phyloP scores from a whole-genome alignment of 176 grass and related monocot genomes.

The Eleusine coracana region DNA sequence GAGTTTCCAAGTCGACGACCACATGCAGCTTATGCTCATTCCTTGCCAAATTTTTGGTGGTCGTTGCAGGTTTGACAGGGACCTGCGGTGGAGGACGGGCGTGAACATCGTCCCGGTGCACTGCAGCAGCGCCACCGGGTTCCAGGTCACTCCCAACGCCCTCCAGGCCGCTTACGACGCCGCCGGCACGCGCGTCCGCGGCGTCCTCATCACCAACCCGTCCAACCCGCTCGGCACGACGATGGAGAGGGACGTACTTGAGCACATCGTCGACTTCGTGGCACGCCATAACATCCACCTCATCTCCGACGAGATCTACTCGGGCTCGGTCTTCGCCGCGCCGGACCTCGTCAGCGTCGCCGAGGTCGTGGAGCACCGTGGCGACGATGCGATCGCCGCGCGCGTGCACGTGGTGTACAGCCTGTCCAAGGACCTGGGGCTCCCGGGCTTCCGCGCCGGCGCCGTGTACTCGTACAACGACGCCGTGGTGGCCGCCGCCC shows the following conservation, averaged over 20 bases:
- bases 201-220: conserved; percentile 54
- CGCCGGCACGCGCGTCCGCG: conserved; percentile 38
- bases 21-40: neutral
- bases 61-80: conserved; percentile 51
- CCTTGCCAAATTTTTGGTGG: neutral
- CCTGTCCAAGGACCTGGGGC: conserved; percentile 65
- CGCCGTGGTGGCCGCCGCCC: conserved; percentile 49
- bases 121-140: conserved; percentile 56
- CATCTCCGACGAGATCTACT: conserved; percentile 67
- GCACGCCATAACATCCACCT: conserved; percentile 53
- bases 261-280: conserved; percentile 46
- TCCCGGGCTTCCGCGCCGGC: conserved; percentile 57
- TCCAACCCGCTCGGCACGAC: conserved; percentile 59
- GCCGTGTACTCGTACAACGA: conserved; percentile 56
- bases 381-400: conserved; percentile 3
- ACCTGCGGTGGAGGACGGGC: conserved; percentile 62
- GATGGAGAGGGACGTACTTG: conserved; percentile 10
- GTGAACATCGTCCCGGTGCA: conserved; percentile 60
- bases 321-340: conserved; percentile 56
- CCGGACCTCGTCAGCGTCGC: conserved; percentile 51
- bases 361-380: conserved; percentile 28
- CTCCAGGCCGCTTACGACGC: conserved; percentile 44
- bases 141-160: conserved; percentile 43
- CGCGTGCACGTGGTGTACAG: conserved; percentile 67
- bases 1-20: neutral